Conservation (phyloP, 768 basidiomycete genomes). For the Lactarius deliciosus region DNA sequence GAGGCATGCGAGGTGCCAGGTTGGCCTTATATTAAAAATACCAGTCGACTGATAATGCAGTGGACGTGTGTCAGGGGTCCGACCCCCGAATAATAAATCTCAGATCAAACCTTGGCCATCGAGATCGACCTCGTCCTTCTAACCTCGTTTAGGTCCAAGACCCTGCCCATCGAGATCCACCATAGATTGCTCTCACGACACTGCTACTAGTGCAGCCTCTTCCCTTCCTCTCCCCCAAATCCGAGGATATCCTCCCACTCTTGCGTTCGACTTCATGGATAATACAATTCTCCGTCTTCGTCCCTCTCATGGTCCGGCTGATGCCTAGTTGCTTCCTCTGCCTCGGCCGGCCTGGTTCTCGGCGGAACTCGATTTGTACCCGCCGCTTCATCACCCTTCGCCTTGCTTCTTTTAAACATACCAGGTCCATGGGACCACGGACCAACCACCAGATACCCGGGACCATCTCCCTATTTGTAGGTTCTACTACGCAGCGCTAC, state of each 20-base stretch:
- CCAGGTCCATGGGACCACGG: constrained; percentile 22
- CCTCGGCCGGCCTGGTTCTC: not conserved
- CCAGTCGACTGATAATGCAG: constrained; percentile 12
- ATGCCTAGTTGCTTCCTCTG: not conserved
- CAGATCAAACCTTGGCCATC: constrained; percentile 23
- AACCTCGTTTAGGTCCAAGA: constrained; percentile 24
- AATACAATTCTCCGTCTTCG: not conserved
- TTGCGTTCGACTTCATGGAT: not conserved
- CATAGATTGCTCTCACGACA: constrained; percentile 10
- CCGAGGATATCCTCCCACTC: constrained; percentile 10
- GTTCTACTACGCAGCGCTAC: constrained; percentile 2
- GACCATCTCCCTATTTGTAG: constrained; percentile 15
- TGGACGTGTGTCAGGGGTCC: constrained; percentile 16
- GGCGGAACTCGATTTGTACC: constrained; percentile 9
- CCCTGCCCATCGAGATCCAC: constrained; percentile 18
- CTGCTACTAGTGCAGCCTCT: not conserved
- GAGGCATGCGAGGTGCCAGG: constrained; percentile 13
- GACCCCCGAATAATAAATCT: constrained; percentile 29
- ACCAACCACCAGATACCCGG: constrained; percentile 1
- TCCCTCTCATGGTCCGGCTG: not conserved
- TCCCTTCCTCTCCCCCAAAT: not conserved
- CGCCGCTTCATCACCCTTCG: constrained; percentile 26
- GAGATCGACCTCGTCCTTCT: constrained; percentile 29
- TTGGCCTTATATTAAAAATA: constrained; percentile 27
- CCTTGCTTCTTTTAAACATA: constrained; percentile 14